A percentile compares a stretch with the other conserved stretches of the same genome.
Evolutionary conservation across 495 filamentous ascomycete species (phyloP).

Genomic region (Aspergillus haitiensis): DNA sequence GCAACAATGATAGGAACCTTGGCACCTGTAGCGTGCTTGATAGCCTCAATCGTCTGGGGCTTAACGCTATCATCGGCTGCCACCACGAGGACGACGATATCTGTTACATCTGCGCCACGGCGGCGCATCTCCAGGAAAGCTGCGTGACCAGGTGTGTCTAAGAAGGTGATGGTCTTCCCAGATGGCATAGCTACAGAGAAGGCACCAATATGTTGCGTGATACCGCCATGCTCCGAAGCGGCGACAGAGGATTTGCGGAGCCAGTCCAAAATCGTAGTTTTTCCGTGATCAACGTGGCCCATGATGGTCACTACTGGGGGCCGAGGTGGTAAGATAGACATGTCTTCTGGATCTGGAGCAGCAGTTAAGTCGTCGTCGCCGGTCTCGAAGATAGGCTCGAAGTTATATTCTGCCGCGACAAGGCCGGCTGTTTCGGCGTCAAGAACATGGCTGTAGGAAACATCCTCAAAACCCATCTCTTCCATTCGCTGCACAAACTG

Average conservation of each 20-base stretch:
- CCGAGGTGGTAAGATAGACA: conserved; percentile 64
- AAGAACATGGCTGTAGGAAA: conserved; percentile 75
- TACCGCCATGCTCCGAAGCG: conserved; percentile 89
- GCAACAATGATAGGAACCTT: conserved; percentile 96
- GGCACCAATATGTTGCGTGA: conserved; percentile 99
- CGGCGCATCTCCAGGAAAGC: conserved; percentile 96
- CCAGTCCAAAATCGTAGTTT: conserved; percentile 94
- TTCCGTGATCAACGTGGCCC: conserved; percentile 99
- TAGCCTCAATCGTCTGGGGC: conserved; percentile 93
- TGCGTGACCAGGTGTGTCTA: conserved; percentile 95
- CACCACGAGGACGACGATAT: conserved; percentile 95
- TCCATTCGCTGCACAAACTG: conserved; percentile 74
- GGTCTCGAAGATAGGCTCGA: conserved; percentile 79
- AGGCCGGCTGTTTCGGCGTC: conserved; percentile 88
- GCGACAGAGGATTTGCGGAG: conserved; percentile 90
- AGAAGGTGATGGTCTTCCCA: conserved; percentile 89
- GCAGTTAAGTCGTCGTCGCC: conserved; percentile 70
- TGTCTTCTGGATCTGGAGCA: conserved; percentile 68
- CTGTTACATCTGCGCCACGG: conserved; percentile 91
- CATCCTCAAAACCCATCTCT: conserved; percentile 75
- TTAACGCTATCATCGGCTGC: conserved; percentile 97
- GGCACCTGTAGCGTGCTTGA: conserved; percentile 89
- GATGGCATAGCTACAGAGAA: conserved; percentile 87
- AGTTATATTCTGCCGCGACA: conserved; percentile 90
- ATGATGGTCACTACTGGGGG: conserved; percentile 99